Evolutionary conservation across 768 basidiomycete species (phyloP).

Genomic region (Boletus reticuloceps): DNA sequence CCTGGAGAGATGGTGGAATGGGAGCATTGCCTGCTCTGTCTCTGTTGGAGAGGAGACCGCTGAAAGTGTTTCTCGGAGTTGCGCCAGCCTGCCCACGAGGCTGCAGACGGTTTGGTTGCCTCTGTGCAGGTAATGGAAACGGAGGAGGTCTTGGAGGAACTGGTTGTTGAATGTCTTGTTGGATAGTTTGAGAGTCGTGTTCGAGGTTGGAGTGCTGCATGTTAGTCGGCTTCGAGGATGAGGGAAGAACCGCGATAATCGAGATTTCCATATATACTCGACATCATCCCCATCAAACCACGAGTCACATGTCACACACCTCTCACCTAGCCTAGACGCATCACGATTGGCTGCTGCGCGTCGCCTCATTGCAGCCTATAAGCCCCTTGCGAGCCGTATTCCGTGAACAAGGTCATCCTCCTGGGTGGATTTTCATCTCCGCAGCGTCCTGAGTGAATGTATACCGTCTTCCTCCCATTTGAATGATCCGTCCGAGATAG

Average conservation of each 20-base stretch:
- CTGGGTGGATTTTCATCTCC: neutral
- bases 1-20: conserved; percentile 87
- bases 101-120: conserved; percentile 17
- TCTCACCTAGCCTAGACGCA: too few species aligned
- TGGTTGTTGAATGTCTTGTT: too few species aligned
- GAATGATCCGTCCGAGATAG: conserved; percentile 17
- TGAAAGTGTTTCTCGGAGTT: conserved; percentile 29
- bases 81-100: conserved; percentile 7
- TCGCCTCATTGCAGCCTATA: too few species aligned
- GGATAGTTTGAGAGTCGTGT: conserved; percentile 1
- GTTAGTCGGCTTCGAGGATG: conserved; percentile 7
- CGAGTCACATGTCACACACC: neutral
- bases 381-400: too few species aligned
- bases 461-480: too few species aligned
- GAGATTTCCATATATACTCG: conserved; percentile 35
- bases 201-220: conserved; percentile 26
- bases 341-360: too few species aligned
- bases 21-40: conserved; percentile 50
- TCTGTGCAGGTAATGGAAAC: neutral
- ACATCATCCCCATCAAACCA: neutral
- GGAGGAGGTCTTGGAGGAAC: conserved; percentile 1
- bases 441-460: neutral
- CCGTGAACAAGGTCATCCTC: conserved; percentile 6
- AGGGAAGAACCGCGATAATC: conserved; percentile 29
- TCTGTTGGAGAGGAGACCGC: conserved; percentile 44